These are phyloP conservation scores for Arabis hirsuta DNA, from an alignment of 345 rosid species.

Conservation along the genomic window DNA sequence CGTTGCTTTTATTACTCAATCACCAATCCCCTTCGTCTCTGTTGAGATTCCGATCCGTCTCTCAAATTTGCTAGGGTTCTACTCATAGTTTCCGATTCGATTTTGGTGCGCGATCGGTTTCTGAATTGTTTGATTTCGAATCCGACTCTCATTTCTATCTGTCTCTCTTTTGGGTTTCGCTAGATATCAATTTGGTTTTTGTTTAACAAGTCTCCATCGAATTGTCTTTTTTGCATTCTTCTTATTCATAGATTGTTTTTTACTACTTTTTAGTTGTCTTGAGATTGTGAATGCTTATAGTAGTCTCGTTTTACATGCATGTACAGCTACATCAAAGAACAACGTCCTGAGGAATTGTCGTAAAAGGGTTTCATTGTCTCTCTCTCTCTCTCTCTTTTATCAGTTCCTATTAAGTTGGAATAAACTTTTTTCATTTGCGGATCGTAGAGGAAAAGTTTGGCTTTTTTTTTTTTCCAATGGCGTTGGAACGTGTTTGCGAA, in stretches of 20 bases:
- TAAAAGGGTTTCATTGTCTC: constrained; percentile 7
- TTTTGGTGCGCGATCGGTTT: constrained; percentile 7
- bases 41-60: constrained; percentile 26
- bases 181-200: constrained; percentile 14
- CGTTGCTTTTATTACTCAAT: not conserved
- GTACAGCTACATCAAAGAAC: constrained; percentile 18
- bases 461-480: constrained; percentile 44
- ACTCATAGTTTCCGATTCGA: constrained; percentile 3
- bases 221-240: not conserved
- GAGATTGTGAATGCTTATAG: not conserved
- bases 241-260: constrained; percentile 3
- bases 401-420: constrained; percentile 15
- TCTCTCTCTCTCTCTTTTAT: not conserved
- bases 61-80: constrained; percentile 13
- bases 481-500: constrained; percentile 46
- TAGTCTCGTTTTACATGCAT: constrained; percentile 18
- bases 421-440: constrained; percentile 33
- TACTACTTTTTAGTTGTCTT: not conserved
- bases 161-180: not conserved
- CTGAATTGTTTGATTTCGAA: not conserved
- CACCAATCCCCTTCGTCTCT: constrained; percentile 17
- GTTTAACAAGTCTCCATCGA: constrained; percentile 2
- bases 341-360: not conserved
- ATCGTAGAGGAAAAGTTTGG: constrained; percentile 28
- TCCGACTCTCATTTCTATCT: constrained; percentile 11